Percentiles rank a stretch among this genome's conserved stretches.
These are phyloP conservation scores for Camellia granthamiana DNA, from an alignment of 148 eudicot genomes.

Conservation along the genomic window DNA sequence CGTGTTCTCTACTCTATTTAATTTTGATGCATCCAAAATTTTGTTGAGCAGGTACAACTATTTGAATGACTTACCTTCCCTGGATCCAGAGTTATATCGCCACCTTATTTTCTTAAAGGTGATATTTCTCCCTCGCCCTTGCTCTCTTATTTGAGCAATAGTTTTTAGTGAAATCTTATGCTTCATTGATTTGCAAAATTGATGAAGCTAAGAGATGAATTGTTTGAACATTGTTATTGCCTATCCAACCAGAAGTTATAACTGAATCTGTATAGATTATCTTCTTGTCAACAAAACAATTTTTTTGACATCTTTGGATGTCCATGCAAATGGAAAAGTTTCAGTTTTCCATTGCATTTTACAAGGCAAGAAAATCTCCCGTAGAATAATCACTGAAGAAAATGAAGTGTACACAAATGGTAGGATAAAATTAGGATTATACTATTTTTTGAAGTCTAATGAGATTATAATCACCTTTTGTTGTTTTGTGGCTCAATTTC, in stretches of 20 bases:
- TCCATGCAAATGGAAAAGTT: neutral
- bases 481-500: slow-evolving; percentile 4
- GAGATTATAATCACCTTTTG: neutral
- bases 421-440: too few species aligned
- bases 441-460: too few species aligned
- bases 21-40: neutral
- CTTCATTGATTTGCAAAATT: neutral
- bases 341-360: neutral
- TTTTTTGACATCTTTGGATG: slow-evolving; percentile 4
- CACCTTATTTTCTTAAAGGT: slow-evolving; percentile 96
- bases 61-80: slow-evolving; percentile 87
- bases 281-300: neutral
- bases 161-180: neutral
- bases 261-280: neutral
- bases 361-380: neutral
- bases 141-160: neutral
- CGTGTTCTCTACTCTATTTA: neutral
- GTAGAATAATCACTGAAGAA: neutral
- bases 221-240: neutral
- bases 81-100: slow-evolving; percentile 96
- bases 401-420: too few species aligned
- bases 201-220: neutral
- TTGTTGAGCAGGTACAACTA: slow-evolving; percentile 66
- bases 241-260: neutral
- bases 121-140: slow-evolving; percentile 10